A percentile compares a stretch with the other conserved stretches of the same genome.
These are phyloP conservation scores for Phytophthora fragariaefolia DNA, from an alignment of 352 stramenopile species.

Conservation along the genomic window DNA sequence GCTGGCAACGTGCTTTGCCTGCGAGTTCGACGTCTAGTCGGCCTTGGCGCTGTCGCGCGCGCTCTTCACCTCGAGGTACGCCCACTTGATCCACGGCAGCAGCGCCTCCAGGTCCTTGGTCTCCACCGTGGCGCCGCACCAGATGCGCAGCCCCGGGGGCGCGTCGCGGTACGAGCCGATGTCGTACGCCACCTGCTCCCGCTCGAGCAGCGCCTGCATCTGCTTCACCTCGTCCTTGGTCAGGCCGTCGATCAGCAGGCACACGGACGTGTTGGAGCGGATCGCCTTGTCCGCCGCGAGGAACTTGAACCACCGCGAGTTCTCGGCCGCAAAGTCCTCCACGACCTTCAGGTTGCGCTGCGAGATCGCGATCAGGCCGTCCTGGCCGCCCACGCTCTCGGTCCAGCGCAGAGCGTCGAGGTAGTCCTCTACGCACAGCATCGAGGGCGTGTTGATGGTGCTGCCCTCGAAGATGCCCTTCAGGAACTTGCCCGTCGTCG, in stretches of 20 bases:
- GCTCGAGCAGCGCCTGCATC: conserved; percentile 95
- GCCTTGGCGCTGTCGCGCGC: conserved; percentile 28
- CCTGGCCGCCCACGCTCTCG: conserved; percentile 94
- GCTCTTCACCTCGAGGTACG: conserved; percentile 93
- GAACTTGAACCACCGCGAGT: conserved; percentile 97
- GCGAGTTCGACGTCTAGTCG: conserved; percentile 23
- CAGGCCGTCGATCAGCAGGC: conserved; percentile 93
- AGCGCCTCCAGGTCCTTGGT: conserved; percentile 97
- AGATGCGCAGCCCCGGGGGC: conserved; percentile 98
- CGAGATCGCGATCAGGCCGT: conserved; percentile 94
- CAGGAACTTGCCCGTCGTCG: conserved; percentile 94
- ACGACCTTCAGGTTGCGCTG: conserved; percentile 96
- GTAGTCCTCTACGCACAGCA: conserved; percentile 99
- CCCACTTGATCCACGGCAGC: conserved; percentile 99
- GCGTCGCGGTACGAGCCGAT: conserved; percentile 99
- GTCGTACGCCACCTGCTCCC: conserved; percentile 96
- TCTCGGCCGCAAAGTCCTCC: conserved; percentile 96
- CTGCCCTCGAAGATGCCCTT: conserved; percentile 97
- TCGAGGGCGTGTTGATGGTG: conserved; percentile 99
- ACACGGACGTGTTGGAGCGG: conserved; percentile 98
- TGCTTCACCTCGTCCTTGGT: conserved; percentile 96
- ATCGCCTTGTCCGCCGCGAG: conserved; percentile 94
- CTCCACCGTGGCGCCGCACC: conserved; percentile 99
- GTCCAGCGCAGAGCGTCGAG: conserved; percentile 97
- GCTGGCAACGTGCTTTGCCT: conserved; percentile 25